phyloP scores from a whole-genome alignment of 2,329 filamentous ascomycete genomes.

The Fragosphaeria purpurea region DNA sequence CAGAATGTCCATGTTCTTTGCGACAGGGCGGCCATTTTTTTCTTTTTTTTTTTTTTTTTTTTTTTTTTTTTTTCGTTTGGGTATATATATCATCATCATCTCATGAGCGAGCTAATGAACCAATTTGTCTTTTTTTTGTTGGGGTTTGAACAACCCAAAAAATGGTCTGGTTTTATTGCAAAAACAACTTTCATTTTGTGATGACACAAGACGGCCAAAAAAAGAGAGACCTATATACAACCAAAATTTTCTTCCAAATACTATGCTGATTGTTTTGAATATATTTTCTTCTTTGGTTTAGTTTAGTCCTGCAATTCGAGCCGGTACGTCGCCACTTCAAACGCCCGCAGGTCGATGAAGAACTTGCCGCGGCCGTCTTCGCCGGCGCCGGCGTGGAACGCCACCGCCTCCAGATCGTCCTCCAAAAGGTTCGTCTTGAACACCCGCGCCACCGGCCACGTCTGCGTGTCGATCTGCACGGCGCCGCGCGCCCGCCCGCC shows the following conservation, averaged over 20 bases:
- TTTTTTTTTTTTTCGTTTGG: background rate
- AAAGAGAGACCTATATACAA: background rate
- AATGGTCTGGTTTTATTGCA: background rate
- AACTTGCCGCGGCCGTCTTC: constrained; percentile 39
- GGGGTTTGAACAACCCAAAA: background rate
- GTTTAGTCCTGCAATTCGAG: constrained; percentile 10
- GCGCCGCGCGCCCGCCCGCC: constrained; percentile 69
- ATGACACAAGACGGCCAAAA: background rate
- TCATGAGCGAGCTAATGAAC: constrained; percentile 2
- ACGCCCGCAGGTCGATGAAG: constrained; percentile 59
- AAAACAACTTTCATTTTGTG: background rate
- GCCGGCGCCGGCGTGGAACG: constrained; percentile 21
- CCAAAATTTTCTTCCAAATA: too few species aligned
- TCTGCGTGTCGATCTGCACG: constrained; percentile 43
- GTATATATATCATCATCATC: background rate
- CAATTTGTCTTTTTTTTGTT: background rate
- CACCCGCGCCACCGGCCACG: constrained; percentile 62
- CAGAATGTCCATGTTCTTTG: background rate
- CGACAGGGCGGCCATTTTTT: background rate
- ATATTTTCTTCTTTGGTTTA: too few species aligned
- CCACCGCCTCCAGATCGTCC: constrained; percentile 65
- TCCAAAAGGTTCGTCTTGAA: constrained; percentile 82
- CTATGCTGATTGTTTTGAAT: too few species aligned
- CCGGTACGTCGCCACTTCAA: constrained; percentile 71
- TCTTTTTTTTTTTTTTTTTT: background rate